A percentile compares a stretch with the other conserved stretches of the same genome.
Conservation (phyloP, 305 asterid genomes). For the Solanum hybrid region DNA sequence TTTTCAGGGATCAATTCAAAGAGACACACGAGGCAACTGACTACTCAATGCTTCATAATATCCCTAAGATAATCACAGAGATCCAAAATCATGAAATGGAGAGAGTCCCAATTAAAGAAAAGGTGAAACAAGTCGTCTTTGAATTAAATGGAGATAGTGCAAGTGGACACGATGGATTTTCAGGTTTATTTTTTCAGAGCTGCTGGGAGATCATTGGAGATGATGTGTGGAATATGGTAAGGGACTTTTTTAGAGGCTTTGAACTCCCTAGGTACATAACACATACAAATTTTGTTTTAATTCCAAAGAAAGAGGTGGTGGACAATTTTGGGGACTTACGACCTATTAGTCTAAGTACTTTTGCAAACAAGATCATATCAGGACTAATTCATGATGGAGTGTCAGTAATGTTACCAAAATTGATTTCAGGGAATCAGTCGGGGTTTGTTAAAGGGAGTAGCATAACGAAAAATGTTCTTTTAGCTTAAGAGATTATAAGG, state of each 20-base stretch:
- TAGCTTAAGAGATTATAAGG: background rate
- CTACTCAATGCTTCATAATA: background rate
- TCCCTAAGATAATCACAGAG: background rate
- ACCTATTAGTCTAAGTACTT: background rate
- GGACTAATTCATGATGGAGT: no score
- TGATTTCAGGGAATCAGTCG: background rate
- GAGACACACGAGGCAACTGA: background rate
- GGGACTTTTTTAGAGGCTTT: background rate
- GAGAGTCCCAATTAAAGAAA: background rate
- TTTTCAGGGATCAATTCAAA: no score
- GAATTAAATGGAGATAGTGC: background rate
- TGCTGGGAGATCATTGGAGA: background rate
- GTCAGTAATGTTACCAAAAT: no score
- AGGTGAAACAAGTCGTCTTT: background rate
- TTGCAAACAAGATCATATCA: background rate
- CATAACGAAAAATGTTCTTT: background rate
- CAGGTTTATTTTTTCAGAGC: background rate
- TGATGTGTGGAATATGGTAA: background rate
- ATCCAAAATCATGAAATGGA: no score
- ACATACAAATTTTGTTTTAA: background rate
- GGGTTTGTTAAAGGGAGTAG: background rate
- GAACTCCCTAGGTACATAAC: background rate
- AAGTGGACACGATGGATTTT: background rate
- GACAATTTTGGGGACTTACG: background rate
- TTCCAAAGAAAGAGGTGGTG: background rate